Evolutionary conservation across 2,329 filamentous ascomycete genomes (phyloP).

Genomic region (Pyrenochaeta sp.): DNA sequence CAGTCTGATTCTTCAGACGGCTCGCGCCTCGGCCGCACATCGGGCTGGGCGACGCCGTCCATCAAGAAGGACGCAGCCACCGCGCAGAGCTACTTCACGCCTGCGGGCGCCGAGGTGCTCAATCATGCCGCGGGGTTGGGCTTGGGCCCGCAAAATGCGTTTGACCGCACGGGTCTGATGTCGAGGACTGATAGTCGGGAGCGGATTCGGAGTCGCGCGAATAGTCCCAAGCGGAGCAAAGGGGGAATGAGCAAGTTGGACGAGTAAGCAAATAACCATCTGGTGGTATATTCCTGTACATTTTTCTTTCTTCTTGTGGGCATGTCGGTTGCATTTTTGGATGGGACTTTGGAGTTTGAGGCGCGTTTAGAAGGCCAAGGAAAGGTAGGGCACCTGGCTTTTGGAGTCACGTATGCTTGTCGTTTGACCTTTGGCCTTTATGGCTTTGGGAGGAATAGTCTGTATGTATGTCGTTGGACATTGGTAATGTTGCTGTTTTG

Average conservation of each 20-base stretch:
- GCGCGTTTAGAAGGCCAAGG: too few species aligned
- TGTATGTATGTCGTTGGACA: too few species aligned
- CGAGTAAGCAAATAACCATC: conserved; percentile 22
- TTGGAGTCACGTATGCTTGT: too few species aligned
- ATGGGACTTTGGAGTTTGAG: too few species aligned
- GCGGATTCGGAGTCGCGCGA: conserved; percentile 64
- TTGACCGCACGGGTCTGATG: conserved; percentile 73
- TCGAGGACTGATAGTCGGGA: conserved; percentile 88
- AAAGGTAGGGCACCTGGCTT: too few species aligned
- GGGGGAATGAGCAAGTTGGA: conserved; percentile 26
- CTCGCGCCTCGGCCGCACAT: conserved; percentile 65
- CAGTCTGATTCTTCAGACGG: conserved; percentile 67
- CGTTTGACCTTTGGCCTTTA: too few species aligned
- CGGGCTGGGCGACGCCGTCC: conserved; percentile 73
- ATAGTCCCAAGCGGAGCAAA: conserved; percentile 55
- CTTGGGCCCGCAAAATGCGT: conserved; percentile 33
- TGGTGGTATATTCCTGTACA: too few species aligned
- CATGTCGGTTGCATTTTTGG: too few species aligned
- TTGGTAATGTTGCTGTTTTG: neutral
- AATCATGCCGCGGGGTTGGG: conserved; percentile 43
- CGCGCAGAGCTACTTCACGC: conserved; percentile 30
- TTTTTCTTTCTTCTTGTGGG: too few species aligned
- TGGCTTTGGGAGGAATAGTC: too few species aligned
- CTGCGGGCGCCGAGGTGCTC: conserved; percentile 25
- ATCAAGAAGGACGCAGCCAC: conserved; percentile 49